These are phyloP conservation scores for Ogataea nakhonphanomensis DNA, from an alignment of 805 yeast genomes.

Conservation along the genomic window DNA sequence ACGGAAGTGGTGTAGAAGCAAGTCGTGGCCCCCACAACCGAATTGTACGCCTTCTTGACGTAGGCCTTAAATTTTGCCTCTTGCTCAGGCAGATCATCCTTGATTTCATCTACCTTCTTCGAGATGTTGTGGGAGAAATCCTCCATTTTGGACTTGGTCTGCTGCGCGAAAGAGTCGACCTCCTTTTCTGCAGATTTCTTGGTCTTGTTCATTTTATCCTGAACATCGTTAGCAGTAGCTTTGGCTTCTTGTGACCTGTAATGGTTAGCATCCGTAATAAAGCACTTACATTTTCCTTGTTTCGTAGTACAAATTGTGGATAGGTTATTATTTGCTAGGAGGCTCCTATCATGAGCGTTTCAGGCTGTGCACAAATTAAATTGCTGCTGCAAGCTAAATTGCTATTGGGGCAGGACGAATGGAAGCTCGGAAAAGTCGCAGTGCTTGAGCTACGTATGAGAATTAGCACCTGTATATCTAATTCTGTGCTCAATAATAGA, in stretches of 20 bases:
- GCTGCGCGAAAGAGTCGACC: constrained; percentile 15
- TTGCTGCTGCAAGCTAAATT: constrained; percentile 9
- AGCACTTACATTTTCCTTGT: constrained; percentile 8
- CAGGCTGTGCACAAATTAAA: constrained; percentile 7
- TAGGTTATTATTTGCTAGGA: constrained; percentile 8
- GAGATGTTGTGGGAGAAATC: constrained; percentile 13
- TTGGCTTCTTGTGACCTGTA: constrained; percentile 15
- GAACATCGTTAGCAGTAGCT: constrained; percentile 15
- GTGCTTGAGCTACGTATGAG: too few relatives aligned
- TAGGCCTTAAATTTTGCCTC: constrained; percentile 18
- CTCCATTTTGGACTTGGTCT: constrained; percentile 17
- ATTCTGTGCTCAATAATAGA: too few relatives aligned
- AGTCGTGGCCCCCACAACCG: constrained; percentile 11
- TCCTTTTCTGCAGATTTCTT: constrained; percentile 12
- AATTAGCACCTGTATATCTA: too few relatives aligned
- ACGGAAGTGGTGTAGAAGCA: constrained; percentile 13
- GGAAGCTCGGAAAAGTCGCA: neutral
- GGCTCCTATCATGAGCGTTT: constrained; percentile 1
- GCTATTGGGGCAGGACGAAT: constrained; percentile 9
- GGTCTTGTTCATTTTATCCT: constrained; percentile 10
- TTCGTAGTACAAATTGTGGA: neutral
- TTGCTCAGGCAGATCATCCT: constrained; percentile 19
- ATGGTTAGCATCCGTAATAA: neutral
- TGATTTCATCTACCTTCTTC: constrained; percentile 20
- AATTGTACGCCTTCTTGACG: constrained; percentile 13